Evolutionary conservation across 2,329 filamentous ascomycete genomes (phyloP), one percentile per base, ranked within the genome.

Genomic region (Phyllosticta citrichinensis): DNA sequence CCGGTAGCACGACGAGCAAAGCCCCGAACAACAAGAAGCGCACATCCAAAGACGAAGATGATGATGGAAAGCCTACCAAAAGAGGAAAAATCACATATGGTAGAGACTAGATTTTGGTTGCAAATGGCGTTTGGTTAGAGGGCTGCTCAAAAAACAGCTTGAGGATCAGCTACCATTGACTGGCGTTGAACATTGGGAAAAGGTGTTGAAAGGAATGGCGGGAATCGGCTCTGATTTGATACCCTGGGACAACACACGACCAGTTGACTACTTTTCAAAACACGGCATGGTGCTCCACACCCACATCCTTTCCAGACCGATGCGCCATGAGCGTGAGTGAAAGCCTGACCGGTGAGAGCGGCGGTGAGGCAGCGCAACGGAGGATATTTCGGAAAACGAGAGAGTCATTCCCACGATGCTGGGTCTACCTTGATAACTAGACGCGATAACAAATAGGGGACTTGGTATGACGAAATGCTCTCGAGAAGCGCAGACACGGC

Each of bases 31-130:
- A 67, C 52, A 76, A 76, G 60, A 80, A 80, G 71, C 78, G 79
- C 69, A 68, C 73, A 57, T 71, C 73, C 55, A 68, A 67, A 5
- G 73, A 75, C 11, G 76, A 76, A 58, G 77, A 79, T 30, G 77
- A 79, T 5, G 78, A 80, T 33, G 68, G 68, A 27, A 79, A 79
- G 66, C 69, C 73, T 2, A 55, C 67, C 47, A 80, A 80, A 70
- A 70, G 78, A 61, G 73, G 75, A 27, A 80, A 80, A 70, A 79
- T 80, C 57, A 76, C 74, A n/a, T 80, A 80, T 65, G 75, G 75
- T 20, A 68, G 77, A 58, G 77, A 80, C 14, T 62, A 61, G 40
- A 12, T n/a, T 5, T 2, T 47, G 17, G n/a, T 3, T n/a, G 40
- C n/a, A 14, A 19, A 17, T 47, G 40, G 40, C 40, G 14, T 47